These are phyloP conservation scores for peach (Prunus persica) DNA, from an alignment of 306 rosid species.

Conservation along the genomic window Prunus_persica_NCBIv2 NC_034009.1:43572501-43573000, in stretches of 20 bases:
- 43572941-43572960: neutral
- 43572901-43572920: too few species aligned
- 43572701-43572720: neutral
- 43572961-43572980: too few species aligned
- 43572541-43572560: conserved; percentile 62
- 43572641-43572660: neutral
- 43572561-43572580: conserved; percentile 37
- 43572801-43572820: too few species aligned
- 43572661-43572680: neutral
- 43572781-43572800: too few species aligned
- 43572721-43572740: neutral
- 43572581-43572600: conserved; percentile 39
- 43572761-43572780: too few species aligned
- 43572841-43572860: too few species aligned
- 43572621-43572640: conserved; percentile 9
- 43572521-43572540: conserved; percentile 65
- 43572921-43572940: neutral
- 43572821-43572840: too few species aligned
- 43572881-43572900: too few species aligned
- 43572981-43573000: too few species aligned
- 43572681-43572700: too few species aligned
- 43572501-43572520: conserved; percentile 58
- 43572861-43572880: too few species aligned
- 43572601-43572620: conserved; percentile 3
- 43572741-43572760: too few species aligned